Evolutionary conservation across 2,329 filamentous ascomycete genomes (phyloP).

Genomic region (Dryadomyces quercus-mongolicae): DNA sequence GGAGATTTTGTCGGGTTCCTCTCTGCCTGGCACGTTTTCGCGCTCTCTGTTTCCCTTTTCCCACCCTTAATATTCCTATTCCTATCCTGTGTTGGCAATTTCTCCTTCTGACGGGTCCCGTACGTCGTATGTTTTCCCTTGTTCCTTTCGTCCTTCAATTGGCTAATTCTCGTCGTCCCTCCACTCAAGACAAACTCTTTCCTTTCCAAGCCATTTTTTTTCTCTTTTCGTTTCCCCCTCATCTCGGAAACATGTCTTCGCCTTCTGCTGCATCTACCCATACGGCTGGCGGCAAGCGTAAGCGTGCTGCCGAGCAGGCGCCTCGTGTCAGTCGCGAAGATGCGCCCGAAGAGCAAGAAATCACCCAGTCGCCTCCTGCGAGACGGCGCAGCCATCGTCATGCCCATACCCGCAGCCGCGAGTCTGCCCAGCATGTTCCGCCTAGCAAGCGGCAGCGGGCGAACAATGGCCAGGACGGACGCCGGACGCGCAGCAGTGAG

Average conservation of each 20-base stretch:
- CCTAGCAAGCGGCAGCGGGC: constrained; percentile 68
- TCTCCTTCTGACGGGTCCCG: background rate
- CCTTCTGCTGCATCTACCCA: background rate
- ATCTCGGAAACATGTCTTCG: background rate
- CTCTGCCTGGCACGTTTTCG: background rate
- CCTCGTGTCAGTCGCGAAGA: background rate
- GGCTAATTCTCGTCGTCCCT: background rate
- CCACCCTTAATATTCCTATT: background rate
- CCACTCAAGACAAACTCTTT: too few species aligned
- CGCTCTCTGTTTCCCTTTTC: background rate
- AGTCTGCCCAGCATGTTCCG: constrained; percentile 41
- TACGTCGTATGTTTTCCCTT: background rate
- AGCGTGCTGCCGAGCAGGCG: constrained; percentile 4
- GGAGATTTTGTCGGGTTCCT: background rate
- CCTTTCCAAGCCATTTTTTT: background rate
- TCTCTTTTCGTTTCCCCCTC: background rate
- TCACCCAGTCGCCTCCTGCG: background rate
- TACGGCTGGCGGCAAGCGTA: constrained; percentile 11
- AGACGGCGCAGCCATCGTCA: constrained; percentile 1
- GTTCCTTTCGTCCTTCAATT: background rate
- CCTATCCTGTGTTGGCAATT: too few species aligned
- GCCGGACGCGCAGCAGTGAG: constrained; percentile 46
- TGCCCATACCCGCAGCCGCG: background rate
- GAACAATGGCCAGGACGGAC: constrained; percentile 38
- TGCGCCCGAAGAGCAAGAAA: background rate